Conservation (phyloP, 208 protist species). For the Phytomonas francai region DNA sequence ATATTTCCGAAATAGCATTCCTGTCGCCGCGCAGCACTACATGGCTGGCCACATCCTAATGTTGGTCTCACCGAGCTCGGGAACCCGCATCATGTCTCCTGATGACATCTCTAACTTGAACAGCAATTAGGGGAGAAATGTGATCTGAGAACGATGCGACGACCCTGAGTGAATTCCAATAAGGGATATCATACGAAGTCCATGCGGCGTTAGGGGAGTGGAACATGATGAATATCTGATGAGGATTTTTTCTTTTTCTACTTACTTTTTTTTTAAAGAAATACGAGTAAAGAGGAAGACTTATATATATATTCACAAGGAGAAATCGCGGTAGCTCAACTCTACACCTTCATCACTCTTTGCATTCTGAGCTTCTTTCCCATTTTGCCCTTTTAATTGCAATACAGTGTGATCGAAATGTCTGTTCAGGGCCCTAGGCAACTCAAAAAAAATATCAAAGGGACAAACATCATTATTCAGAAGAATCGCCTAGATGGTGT, state of each 20-base stretch:
- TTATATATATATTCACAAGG: neutral
- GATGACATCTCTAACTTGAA: constrained; percentile 22
- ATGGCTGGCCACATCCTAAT: no score
- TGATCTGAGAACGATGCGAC: neutral
- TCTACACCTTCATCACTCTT: neutral
- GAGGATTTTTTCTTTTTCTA: constrained; percentile 1
- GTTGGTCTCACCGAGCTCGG: no score
- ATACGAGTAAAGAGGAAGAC: neutral
- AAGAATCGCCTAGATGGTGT: constrained; percentile 37
- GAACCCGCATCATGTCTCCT: no score
- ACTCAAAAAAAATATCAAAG: constrained; percentile 25
- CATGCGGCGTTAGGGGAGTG: neutral
- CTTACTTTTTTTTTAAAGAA: constrained; percentile 5
- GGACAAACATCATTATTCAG: constrained; percentile 67
- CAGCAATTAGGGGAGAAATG: neutral
- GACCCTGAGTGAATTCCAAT: neutral
- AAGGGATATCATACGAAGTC: neutral
- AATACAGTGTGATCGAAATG: neutral
- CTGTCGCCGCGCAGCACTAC: no score
- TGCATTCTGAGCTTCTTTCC: constrained; percentile 1
- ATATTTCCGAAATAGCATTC: no score
- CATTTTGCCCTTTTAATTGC: neutral
- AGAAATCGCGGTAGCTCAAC: neutral
- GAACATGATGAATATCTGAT: neutral
- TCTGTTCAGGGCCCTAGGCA: neutral